phyloP scores from a whole-genome alignment of 768 basidiomycete species.

The Amanita brunnescens region DNA sequence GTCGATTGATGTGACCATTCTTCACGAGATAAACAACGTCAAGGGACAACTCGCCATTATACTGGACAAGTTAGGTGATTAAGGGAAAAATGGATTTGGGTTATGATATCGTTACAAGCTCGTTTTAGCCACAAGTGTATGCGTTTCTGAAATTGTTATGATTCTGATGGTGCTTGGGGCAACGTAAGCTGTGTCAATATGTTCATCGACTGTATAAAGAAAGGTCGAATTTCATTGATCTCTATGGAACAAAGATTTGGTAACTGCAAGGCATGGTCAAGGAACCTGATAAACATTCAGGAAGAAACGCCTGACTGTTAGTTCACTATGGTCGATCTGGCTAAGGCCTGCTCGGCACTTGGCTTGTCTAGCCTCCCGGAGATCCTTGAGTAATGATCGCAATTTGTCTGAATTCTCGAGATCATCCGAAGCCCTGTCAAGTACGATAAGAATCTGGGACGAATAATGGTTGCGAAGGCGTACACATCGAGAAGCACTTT shows the following conservation, averaged over 20 bases:
- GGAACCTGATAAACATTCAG: not conserved
- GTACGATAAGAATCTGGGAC: not conserved
- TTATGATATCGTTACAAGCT: conserved; percentile 3
- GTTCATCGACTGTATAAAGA: conserved; percentile 78
- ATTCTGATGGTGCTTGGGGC: not conserved
- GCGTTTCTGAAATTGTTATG: not conserved
- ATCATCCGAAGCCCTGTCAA: conserved; percentile 78
- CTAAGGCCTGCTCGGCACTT: conserved; percentile 84
- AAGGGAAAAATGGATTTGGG: not conserved
- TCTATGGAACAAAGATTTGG: conserved; percentile 85
- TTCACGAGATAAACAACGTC: conserved; percentile 54
- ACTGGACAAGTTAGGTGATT: conserved; percentile 27
- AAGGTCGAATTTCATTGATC: conserved; percentile 88
- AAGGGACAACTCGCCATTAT: conserved; percentile 35
- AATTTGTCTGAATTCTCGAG: conserved; percentile 78
- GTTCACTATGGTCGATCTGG: conserved; percentile 71
- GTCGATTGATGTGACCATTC: conserved; percentile 63
- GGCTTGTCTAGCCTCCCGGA: conserved; percentile 93
- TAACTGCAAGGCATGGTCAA: conserved; percentile 37
- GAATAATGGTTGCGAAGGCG: conserved; percentile 19
- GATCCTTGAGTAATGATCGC: conserved; percentile 79
- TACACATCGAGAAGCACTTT: conserved; percentile 93
- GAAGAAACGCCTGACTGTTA: conserved; percentile 46
- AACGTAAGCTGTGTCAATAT: conserved; percentile 18
- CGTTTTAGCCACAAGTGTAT: not conserved